These are phyloP conservation scores for Kalmusia sp. DNA, from an alignment of 2,329 filamentous ascomycete genomes.

Conservation along the genomic window DNA sequence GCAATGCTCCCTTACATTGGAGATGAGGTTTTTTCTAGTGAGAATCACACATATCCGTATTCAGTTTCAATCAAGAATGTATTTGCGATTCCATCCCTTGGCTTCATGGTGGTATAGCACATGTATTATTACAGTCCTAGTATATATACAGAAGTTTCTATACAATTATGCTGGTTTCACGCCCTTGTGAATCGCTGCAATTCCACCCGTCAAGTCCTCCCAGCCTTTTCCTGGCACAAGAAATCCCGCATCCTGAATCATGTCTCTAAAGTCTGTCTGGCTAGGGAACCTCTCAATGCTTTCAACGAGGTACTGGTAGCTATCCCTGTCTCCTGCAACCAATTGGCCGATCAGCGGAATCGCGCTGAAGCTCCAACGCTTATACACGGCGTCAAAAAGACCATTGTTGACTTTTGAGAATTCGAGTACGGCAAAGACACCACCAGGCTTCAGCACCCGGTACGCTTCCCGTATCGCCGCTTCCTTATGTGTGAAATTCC, in stretches of 20 bases:
- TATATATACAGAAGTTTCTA: neutral
- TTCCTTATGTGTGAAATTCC: constrained; percentile 94
- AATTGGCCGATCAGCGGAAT: constrained; percentile 96
- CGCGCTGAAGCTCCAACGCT: constrained; percentile 92
- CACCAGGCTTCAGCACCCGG: constrained; percentile 90
- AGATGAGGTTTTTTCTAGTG: too few relatives aligned
- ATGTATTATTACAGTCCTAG: neutral
- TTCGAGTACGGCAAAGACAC: constrained; percentile 95
- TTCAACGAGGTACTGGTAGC: constrained; percentile 98
- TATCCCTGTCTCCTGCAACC: constrained; percentile 91
- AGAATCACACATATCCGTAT: too few relatives aligned
- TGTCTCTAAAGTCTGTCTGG: constrained; percentile 81
- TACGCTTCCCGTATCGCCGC: constrained; percentile 82
- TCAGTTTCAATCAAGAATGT: too few relatives aligned
- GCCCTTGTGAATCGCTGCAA: constrained; percentile 95
- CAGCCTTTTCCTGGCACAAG: constrained; percentile 74
- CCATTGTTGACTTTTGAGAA: constrained; percentile 86
- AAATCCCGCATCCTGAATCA: constrained; percentile 88
- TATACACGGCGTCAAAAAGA: constrained; percentile 85
- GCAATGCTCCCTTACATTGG: too few relatives aligned
- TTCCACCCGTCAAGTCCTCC: constrained; percentile 89
- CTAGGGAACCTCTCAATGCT: constrained; percentile 93
- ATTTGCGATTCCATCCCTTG: too few relatives aligned
- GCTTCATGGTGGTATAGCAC: neutral
- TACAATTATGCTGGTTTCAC: constrained; percentile 70